Evolutionary conservation across 345 rosid species (phyloP), one percentile per base, ranked within the genome.

Genomic region (Euclidium syriacum): DNA sequence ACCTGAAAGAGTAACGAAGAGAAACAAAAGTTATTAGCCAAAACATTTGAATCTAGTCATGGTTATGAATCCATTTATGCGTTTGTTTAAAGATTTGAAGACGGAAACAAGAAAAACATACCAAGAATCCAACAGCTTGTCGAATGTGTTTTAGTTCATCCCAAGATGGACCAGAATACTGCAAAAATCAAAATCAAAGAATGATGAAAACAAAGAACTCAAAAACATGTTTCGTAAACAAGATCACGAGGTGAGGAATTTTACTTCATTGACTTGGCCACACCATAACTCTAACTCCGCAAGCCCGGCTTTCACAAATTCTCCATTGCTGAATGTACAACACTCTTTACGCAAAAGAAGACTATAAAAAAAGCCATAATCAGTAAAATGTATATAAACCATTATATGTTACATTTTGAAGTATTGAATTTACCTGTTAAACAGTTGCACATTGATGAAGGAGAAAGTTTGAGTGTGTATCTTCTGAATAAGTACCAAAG

Each of bases 221-320:
- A 57, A 58, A 16, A 10, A 22, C 7, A 26, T 33, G 5, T 33
- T 7, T 42, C 17, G 25, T 40, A 23, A 52, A 36, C 15, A 23
- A 56, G 19, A 40, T 15, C 14, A 10, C n/a, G 56, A 53, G 64
- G 3, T 52, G 4, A 46, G 41, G n/a, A 61, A 77, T 87, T n/a
- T 78, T 90, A 71, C 95, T 46, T 90, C 97, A 74, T 86, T 95
- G 23, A 95, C 91, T 77, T 86, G 95, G 74, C 87, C 81, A 47
- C 95, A 90, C 99, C 99, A 95, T 24, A 84, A 80, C 92, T 95
- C 97, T 56, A 95, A 78, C 81, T 90, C 97, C 36, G 99, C 99
- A 73, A 95, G 81, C 44, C 99, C 99, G 55, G 99, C 30, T 75
- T 95, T 95, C 25, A 95, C 96, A 68, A 79, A 87, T 76, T 94